phyloP scores from a whole-genome alignment of 805 yeast species.

The Barnettozyma sucrosica region DNA sequence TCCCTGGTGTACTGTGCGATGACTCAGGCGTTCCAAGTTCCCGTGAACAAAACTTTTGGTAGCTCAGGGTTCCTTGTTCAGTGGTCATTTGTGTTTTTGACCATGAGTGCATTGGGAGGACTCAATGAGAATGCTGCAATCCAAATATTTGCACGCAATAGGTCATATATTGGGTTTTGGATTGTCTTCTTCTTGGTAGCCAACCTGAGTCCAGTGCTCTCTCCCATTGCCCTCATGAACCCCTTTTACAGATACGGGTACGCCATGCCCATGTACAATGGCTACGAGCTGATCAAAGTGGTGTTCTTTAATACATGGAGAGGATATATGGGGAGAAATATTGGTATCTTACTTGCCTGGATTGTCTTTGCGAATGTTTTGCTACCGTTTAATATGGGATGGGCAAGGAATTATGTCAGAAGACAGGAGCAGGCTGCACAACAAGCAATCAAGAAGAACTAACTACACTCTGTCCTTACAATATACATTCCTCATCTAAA shows the following conservation, averaged over 20 bases:
- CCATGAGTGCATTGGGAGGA: conserved; percentile 66
- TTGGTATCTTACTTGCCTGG: conserved; percentile 53
- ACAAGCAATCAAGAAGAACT: conserved; percentile 4
- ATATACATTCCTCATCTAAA: conserved; percentile 12
- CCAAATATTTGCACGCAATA: conserved; percentile 41
- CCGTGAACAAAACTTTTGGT: conserved; percentile 47
- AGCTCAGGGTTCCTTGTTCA: conserved; percentile 57
- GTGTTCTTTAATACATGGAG: conserved; percentile 47
- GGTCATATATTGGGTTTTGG: conserved; percentile 69
- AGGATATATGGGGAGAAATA: conserved; percentile 47
- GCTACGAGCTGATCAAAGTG: conserved; percentile 49
- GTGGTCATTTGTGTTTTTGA: conserved; percentile 56
- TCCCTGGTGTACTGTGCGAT: conserved; percentile 51
- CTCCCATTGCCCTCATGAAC: conserved; percentile 39
- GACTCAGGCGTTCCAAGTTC: conserved; percentile 56
- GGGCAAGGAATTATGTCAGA: conserved; percentile 10
- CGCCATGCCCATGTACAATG: conserved; percentile 57
- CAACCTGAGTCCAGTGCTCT: conserved; percentile 57
- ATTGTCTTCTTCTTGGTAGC: conserved; percentile 55
- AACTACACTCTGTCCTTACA: conserved; percentile 1
- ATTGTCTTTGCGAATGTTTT: conserved; percentile 35
- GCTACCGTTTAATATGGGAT: conserved; percentile 31
- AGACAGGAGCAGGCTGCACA: conserved; percentile 14
- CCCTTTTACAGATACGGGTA: conserved; percentile 42
- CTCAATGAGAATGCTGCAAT: conserved; percentile 56